Evolutionary conservation across 2,329 filamentous ascomycete species (phyloP).

Genomic region (Thielaviopsis punctulata): DNA sequence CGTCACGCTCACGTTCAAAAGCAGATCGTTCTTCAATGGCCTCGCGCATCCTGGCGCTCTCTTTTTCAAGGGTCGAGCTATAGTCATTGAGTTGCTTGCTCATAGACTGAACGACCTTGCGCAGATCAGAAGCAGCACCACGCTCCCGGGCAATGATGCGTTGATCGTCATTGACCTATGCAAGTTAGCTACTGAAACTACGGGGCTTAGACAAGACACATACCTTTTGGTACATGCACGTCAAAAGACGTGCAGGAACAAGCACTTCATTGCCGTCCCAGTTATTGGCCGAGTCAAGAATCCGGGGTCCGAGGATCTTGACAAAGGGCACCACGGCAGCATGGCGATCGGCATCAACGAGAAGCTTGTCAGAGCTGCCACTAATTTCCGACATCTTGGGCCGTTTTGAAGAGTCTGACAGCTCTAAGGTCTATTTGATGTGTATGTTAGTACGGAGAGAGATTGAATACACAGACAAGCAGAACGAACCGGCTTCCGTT

Average conservation of each 20-base stretch:
- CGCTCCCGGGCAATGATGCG: conserved; percentile 24
- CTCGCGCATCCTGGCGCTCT: conserved; percentile 30
- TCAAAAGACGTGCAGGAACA: conserved; percentile 7
- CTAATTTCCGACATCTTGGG: conserved; percentile 3
- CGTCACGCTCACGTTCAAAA: conserved; percentile 28
- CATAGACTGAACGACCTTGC: conserved; percentile 25
- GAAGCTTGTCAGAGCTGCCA: not conserved
- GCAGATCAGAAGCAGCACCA: conserved; percentile 18
- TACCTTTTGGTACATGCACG: conserved; percentile 12
- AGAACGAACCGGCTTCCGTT: conserved; percentile 31
- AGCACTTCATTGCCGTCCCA: conserved; percentile 4
- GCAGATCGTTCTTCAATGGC: conserved; percentile 33
- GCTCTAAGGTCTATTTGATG: conserved; percentile 2
- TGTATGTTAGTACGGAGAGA: not conserved
- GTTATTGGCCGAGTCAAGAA: conserved; percentile 5
- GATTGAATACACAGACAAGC: not conserved
- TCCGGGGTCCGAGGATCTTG: conserved; percentile 8
- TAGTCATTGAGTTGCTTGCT: conserved; percentile 30
- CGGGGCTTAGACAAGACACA: not conserved
- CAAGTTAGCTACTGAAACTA: conserved; percentile 5
- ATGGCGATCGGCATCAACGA: conserved; percentile 11
- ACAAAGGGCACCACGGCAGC: conserved; percentile 8
- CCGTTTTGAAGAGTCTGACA: conserved; percentile 5
- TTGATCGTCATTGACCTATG: conserved; percentile 19
- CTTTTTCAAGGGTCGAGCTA: conserved; percentile 25